These are phyloP conservation scores for Cercospora canescens DNA, from an alignment of 2,329 filamentous ascomycete genomes.

Conservation along the genomic window DNA sequence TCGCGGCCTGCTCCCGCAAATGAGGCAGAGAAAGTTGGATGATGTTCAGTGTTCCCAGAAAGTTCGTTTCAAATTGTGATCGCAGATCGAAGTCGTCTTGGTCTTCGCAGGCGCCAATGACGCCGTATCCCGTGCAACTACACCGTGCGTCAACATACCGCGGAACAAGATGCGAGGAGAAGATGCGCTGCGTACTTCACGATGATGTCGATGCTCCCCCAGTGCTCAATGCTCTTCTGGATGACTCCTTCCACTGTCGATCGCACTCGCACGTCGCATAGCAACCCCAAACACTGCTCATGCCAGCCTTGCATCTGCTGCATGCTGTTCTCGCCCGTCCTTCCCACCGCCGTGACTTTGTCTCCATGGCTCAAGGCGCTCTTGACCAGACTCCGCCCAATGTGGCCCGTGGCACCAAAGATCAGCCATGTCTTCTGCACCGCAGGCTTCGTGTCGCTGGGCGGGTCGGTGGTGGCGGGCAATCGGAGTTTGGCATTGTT, in stretches of 20 bases:
- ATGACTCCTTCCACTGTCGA: constrained; percentile 75
- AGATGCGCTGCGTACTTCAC: constrained; percentile 59
- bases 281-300: constrained; percentile 70
- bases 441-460: constrained; percentile 66
- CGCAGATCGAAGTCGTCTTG: constrained; percentile 93
- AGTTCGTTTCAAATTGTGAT: constrained; percentile 97
- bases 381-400: constrained; percentile 87
- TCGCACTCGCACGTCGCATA: constrained; percentile 85
- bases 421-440: constrained; percentile 89
- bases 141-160: background rate
- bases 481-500: constrained; percentile 52
- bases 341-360: constrained; percentile 81
- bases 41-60: constrained; percentile 92
- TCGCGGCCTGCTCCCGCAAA: constrained; percentile 68
- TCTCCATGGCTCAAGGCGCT: constrained; percentile 78
- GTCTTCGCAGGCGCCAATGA: constrained; percentile 94
- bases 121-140: constrained; percentile 85
- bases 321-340: constrained; percentile 72
- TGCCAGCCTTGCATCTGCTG: constrained; percentile 72
- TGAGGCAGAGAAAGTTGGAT: constrained; percentile 85
- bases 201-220: constrained; percentile 77
- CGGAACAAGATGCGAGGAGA: background rate
- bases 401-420: constrained; percentile 96
- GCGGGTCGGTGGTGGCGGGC: constrained; percentile 84
- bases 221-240: constrained; percentile 68